Evolutionary conservation across 2,329 filamentous ascomycete genomes (phyloP).

Genomic region (Trichoderma pleuroti): DNA sequence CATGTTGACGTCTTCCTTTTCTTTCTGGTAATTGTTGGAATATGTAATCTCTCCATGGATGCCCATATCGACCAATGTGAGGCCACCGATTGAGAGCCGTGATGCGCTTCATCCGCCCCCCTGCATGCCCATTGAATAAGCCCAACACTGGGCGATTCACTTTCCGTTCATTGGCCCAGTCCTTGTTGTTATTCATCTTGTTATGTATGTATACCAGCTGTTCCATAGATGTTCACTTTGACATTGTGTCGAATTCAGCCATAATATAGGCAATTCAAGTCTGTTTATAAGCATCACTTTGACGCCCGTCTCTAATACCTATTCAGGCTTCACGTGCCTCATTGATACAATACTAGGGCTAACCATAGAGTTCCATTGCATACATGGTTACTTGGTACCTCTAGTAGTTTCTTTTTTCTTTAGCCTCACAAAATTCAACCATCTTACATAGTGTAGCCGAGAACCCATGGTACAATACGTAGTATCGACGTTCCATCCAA

Average conservation of each 20-base stretch:
- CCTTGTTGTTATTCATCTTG: neutral
- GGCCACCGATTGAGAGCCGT: neutral
- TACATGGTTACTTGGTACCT: neutral
- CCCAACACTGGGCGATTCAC: neutral
- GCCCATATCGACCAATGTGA: neutral
- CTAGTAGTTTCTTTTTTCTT: too few relatives aligned
- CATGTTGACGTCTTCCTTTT: neutral
- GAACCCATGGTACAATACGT: neutral
- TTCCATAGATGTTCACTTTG: neutral
- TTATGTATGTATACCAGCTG: accelerated
- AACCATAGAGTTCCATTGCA: neutral
- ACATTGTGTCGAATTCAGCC: neutral
- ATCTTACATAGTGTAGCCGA: neutral
- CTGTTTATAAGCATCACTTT: neutral
- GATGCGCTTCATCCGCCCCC: neutral
- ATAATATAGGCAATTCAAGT: neutral
- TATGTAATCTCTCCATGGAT: neutral
- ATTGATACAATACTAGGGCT: neutral
- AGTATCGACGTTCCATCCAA: neutral
- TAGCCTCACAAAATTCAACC: neutral
- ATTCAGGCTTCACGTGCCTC: neutral
- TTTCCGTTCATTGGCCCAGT: neutral
- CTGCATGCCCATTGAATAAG: neutral
- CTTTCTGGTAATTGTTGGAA: neutral
- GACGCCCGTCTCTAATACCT: neutral